Percentiles rank a stretch among this genome's conserved stretches.
phyloP scores from a whole-genome alignment of 352 stramenopile genomes.

The Phytophthora vignae region DNA sequence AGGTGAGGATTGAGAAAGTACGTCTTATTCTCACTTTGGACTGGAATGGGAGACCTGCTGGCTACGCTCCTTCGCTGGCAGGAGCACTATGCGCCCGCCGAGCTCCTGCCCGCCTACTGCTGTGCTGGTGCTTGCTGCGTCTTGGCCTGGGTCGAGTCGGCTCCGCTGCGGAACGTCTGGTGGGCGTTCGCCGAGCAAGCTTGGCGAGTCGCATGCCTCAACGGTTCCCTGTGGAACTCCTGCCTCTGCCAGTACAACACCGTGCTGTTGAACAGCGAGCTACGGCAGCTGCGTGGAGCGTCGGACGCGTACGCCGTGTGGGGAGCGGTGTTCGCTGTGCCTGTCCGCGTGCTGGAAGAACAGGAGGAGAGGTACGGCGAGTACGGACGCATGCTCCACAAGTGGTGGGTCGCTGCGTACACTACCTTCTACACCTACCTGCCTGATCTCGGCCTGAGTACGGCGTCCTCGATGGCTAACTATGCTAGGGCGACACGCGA shows the following conservation, averaged over 20 bases:
- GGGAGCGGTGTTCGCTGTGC: neutral
- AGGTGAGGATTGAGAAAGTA: neutral
- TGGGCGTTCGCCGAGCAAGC: neutral
- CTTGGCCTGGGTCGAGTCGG: neutral
- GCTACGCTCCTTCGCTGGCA: neutral
- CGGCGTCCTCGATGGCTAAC: neutral
- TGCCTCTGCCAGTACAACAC: neutral
- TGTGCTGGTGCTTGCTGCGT: neutral
- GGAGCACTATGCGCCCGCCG: neutral
- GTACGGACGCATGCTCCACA: neutral
- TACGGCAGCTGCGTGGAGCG: neutral
- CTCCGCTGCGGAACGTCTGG: neutral
- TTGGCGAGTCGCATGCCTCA: neutral
- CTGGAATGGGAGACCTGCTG: neutral
- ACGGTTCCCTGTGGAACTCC: neutral
- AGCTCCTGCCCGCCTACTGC: neutral
- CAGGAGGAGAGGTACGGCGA: neutral
- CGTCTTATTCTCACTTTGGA: neutral
- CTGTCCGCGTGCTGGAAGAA: neutral
- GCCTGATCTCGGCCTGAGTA: neutral
- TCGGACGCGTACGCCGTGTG: neutral
- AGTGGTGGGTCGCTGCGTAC: neutral
- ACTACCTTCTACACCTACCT: neutral
- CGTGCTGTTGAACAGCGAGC: neutral
- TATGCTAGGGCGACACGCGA: neutral